Percentiles rank a stretch among this genome's conserved stretches.
Conservation (phyloP, 2,329 filamentous ascomycete genomes). For the Arthrobotrys sinensis region DNA sequence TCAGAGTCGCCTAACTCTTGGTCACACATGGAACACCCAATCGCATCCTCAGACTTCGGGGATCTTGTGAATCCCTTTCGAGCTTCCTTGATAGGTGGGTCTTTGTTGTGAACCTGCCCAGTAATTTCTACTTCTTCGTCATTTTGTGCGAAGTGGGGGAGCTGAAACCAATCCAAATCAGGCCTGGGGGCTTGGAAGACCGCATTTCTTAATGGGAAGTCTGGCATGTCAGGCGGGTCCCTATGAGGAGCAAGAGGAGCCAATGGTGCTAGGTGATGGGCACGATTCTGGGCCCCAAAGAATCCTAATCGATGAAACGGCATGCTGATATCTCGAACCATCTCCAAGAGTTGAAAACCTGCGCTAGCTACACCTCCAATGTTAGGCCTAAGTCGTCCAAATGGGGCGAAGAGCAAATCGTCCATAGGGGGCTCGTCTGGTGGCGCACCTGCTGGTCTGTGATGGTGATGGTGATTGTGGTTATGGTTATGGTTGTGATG, state of each 20-base stretch:
- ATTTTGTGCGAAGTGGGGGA: conserved; percentile 66
- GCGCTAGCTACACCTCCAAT: conserved; percentile 61
- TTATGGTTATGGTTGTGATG: conserved; percentile 61
- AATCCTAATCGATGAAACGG: conserved; percentile 58
- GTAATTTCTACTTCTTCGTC: conserved; percentile 69
- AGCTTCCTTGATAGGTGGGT: conserved; percentile 77
- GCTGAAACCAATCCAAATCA: conserved; percentile 65
- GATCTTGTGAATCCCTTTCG: conserved; percentile 85
- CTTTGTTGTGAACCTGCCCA: conserved; percentile 66
- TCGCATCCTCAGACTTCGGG: conserved; percentile 78
- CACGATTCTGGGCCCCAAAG: conserved; percentile 12
- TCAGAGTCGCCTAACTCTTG: conserved; percentile 83
- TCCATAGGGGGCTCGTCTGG: conserved; percentile 59
- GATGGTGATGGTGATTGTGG: conserved; percentile 44
- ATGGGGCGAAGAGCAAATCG: conserved; percentile 56
- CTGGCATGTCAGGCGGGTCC: conserved; percentile 63
- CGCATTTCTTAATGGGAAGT: conserved; percentile 38
- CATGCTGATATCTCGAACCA: conserved; percentile 39
- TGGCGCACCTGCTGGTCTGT: conserved; percentile 62
- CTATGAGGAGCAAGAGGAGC: conserved; percentile 63
- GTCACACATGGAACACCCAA: conserved; percentile 89
- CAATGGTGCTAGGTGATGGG: neutral
- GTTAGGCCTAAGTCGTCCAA: conserved; percentile 62
- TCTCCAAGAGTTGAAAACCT: conserved; percentile 44
- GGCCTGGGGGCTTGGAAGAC: conserved; percentile 63